Conservation (phyloP, 2,329 filamentous ascomycete genomes). For the Cladophialophora exuberans region DNA sequence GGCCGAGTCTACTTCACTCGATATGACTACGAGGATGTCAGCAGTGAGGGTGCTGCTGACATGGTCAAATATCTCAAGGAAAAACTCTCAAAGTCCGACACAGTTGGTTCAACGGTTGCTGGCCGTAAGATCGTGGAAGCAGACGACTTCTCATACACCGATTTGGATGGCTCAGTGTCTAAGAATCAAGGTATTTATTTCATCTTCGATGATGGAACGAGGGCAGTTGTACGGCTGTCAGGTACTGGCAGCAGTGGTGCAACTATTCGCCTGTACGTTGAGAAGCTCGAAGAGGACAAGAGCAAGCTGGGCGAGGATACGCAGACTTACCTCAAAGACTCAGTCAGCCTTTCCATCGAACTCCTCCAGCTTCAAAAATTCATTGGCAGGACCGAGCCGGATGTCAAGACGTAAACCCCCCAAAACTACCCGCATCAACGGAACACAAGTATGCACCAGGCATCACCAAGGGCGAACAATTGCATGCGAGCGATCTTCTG, state of each 20-base stretch:
- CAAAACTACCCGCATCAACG: background rate
- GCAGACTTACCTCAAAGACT: conserved; percentile 90
- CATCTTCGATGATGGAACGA: conserved; percentile 90
- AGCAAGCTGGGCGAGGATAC: conserved; percentile 79
- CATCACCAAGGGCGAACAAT: background rate
- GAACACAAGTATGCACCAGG: background rate
- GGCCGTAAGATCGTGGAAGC: conserved; percentile 86
- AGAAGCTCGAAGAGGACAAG: conserved; percentile 86
- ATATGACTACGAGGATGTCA: conserved; percentile 96
- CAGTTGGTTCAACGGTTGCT: conserved; percentile 79
- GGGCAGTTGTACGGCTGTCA: conserved; percentile 91
- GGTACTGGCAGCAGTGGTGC: conserved; percentile 94
- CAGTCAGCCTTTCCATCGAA: conserved; percentile 81
- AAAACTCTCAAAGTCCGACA: conserved; percentile 72
- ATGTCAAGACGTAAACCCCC: conserved; percentile 81
- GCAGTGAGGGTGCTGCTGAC: conserved; percentile 87
- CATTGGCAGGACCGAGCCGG: conserved; percentile 87
- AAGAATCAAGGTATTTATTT: conserved; percentile 96
- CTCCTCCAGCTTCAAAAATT: conserved; percentile 93
- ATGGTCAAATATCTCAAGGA: conserved; percentile 80
- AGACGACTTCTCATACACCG: conserved; percentile 97
- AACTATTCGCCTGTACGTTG: conserved; percentile 94
- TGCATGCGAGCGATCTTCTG: background rate
- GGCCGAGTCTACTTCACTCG: conserved; percentile 98
- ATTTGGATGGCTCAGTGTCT: conserved; percentile 94